phyloP scores from a whole-genome alignment of 2,329 filamentous ascomycete genomes.

The Cladobotryum mycophilum region DNA sequence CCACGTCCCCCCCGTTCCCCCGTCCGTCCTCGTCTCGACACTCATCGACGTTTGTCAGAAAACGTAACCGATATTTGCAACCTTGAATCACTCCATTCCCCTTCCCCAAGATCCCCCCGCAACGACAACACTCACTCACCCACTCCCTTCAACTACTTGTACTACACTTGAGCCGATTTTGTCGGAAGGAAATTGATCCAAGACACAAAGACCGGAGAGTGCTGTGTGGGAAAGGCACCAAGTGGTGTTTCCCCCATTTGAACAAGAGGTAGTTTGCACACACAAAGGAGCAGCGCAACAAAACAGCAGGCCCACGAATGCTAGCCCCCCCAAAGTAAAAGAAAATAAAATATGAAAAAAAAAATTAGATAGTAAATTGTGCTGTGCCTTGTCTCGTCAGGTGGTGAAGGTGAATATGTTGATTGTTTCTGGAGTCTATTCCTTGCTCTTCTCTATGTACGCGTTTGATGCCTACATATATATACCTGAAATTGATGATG shows the following conservation, averaged over 20 bases:
- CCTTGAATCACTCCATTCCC: not conserved
- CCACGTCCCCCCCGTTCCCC: not conserved
- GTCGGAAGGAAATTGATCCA: conserved; percentile 3
- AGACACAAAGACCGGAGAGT: conserved; percentile 10
- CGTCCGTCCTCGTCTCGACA: not conserved
- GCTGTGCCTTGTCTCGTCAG: not conserved
- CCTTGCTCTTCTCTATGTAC: no score
- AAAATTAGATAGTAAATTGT: conserved; percentile 1
- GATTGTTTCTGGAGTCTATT: no score
- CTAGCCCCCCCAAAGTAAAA: not conserved
- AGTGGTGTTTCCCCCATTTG: conserved; percentile 8
- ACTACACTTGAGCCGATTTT: conserved; percentile 2
- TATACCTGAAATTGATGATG: no score
- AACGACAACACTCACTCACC: not conserved
- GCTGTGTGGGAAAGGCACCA: conserved; percentile 3
- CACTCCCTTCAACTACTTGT: not conserved
- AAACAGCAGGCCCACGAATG: not conserved
- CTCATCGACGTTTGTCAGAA: conserved; percentile 3
- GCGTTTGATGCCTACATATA: no score
- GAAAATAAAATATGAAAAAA: conserved; percentile 1
- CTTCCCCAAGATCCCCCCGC: conserved; percentile 5
- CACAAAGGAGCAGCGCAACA: conserved; percentile 1
- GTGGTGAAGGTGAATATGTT: no score
- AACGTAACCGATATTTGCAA: conserved; percentile 2
- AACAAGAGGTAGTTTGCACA: conserved; percentile 3